These are phyloP conservation scores for Mycogone perniciosa DNA, from an alignment of 2,329 filamentous ascomycete species.

Conservation along the genomic window DNA sequence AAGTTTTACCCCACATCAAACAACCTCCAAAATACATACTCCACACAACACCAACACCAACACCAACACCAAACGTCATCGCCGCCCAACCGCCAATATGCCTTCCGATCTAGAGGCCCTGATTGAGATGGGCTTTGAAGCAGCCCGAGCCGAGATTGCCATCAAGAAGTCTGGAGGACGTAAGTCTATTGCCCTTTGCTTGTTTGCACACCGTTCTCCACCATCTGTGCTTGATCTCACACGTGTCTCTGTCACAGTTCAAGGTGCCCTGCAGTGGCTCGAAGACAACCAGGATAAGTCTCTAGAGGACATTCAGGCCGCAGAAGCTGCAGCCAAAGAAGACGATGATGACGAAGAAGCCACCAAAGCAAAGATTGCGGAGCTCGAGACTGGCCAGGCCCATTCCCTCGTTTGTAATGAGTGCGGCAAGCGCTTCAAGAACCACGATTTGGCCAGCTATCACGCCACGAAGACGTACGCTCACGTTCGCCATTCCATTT, in stretches of 20 bases:
- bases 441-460: slow-evolving; percentile 74
- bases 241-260: slow-evolving; percentile 48
- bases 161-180: slow-evolving; percentile 75
- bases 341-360: slow-evolving; percentile 44
- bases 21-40: too few relatives aligned
- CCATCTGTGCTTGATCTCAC: slow-evolving; percentile 2
- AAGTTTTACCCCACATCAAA: too few relatives aligned
- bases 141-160: slow-evolving; percentile 73
- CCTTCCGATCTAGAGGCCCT: slow-evolving; percentile 55
- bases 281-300: slow-evolving; percentile 85
- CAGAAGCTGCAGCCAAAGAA: slow-evolving; percentile 29
- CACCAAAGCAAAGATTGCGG: slow-evolving; percentile 51
- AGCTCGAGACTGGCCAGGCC: slow-evolving; percentile 66
- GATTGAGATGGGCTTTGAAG: slow-evolving; percentile 75
- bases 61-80: neutral
- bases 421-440: slow-evolving; percentile 86
- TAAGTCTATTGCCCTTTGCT: slow-evolving; percentile 37
- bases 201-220: neutral
- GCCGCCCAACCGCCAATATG: slow-evolving; percentile 36
- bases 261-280: slow-evolving; percentile 89
- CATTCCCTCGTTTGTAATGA: slow-evolving; percentile 89
- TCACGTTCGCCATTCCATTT: slow-evolving; percentile 5
- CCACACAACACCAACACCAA: neutral
- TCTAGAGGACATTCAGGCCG: slow-evolving; percentile 68
- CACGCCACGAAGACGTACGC: slow-evolving; percentile 78